phyloP scores from a whole-genome alignment of 2,329 filamentous ascomycete species.

The Arthrobotrys megalospora region DNA sequence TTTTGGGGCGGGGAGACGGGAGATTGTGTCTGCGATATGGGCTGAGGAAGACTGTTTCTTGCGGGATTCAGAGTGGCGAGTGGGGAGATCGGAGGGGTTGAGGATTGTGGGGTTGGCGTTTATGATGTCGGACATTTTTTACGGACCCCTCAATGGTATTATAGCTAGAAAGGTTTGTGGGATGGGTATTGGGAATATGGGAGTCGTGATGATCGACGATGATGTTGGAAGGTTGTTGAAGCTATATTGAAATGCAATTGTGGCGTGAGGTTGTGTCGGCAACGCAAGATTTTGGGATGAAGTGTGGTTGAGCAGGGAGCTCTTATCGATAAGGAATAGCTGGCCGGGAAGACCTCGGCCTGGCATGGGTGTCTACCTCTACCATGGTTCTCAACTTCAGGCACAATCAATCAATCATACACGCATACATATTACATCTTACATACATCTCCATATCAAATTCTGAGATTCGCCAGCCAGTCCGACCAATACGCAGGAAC shows the following conservation, averaged over 20 bases:
- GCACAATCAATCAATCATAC: slow-evolving; percentile 19
- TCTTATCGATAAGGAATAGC: slow-evolving; percentile 50
- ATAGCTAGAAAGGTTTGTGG: neutral
- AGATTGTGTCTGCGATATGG: slow-evolving; percentile 66
- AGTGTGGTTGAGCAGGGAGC: neutral
- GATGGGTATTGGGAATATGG: neutral
- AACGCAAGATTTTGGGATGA: slow-evolving; percentile 22
- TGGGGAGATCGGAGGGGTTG: slow-evolving; percentile 88
- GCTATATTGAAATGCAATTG: slow-evolving; percentile 19
- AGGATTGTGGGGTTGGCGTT: slow-evolving; percentile 96
- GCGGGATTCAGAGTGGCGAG: slow-evolving; percentile 70
- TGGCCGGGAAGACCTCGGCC: neutral
- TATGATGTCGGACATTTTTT: slow-evolving; percentile 70
- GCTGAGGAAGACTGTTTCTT: slow-evolving; percentile 60
- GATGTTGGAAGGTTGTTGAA: neutral
- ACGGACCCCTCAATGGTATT: neutral
- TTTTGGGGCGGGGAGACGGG: slow-evolving; percentile 50
- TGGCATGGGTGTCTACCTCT: slow-evolving; percentile 8
- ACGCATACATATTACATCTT: neutral
- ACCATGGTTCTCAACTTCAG: slow-evolving; percentile 29
- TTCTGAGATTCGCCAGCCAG: neutral
- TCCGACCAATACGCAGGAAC: slow-evolving; percentile 3
- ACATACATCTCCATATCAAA: neutral
- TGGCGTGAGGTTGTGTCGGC: slow-evolving; percentile 16
- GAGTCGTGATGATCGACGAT: no score